Conservation (phyloP, 2,329 filamentous ascomycete species). For the Penicillium expansum region DNA sequence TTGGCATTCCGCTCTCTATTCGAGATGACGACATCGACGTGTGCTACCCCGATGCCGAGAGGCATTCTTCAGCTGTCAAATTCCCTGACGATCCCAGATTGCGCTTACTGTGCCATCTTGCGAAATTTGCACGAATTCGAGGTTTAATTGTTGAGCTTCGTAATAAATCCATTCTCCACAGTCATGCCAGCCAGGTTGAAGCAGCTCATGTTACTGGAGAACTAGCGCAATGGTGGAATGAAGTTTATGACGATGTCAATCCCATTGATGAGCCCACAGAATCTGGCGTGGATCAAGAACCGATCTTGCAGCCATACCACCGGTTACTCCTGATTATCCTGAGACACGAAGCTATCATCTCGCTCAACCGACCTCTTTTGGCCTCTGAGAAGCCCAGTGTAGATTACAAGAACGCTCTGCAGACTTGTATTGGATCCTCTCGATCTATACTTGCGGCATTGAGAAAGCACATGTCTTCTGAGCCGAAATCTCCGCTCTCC, state of each 20-base stretch:
- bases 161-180: constrained; percentile 51
- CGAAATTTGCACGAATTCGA: constrained; percentile 50
- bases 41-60: constrained; percentile 53
- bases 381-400: constrained; percentile 46
- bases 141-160: constrained; percentile 54
- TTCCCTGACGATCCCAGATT: constrained; percentile 26
- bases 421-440: constrained; percentile 53
- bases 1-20: constrained; percentile 56
- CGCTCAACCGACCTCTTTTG: constrained; percentile 51
- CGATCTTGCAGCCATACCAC: constrained; percentile 36
- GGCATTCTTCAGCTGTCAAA: constrained; percentile 31
- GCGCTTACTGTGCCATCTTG: constrained; percentile 41
- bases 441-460: constrained; percentile 48
- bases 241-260: constrained; percentile 51
- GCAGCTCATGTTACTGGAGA: constrained; percentile 50
- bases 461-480: constrained; percentile 27
- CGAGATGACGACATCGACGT: constrained; percentile 59
- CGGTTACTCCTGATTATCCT: constrained; percentile 45
- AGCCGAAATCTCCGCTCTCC: constrained; percentile 34
- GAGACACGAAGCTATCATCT: constrained; percentile 52
- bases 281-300: not conserved
- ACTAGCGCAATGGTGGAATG: constrained; percentile 54
- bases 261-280: constrained; percentile 30
- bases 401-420: constrained; percentile 50
- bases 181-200: constrained; percentile 44